These are phyloP conservation scores for Hyaloscypha hepaticicola DNA, from an alignment of 495 filamentous ascomycete genomes.

Conservation along the genomic window DNA sequence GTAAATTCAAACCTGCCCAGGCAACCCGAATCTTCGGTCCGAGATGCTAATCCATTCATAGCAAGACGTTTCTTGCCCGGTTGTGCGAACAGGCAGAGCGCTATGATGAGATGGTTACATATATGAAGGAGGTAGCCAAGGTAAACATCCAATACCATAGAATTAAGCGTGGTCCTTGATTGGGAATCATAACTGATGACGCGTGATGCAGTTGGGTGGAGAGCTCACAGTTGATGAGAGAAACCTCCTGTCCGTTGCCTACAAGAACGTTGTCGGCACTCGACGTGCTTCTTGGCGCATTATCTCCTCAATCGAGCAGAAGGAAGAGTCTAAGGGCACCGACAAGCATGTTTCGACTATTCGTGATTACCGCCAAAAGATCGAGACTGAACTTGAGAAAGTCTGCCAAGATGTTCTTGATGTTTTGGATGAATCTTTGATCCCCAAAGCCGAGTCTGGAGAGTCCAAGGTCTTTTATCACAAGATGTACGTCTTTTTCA, in stretches of 20 bases:
- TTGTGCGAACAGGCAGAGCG: constrained; percentile 99
- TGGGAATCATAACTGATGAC: constrained; percentile 18
- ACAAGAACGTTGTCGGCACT: constrained; percentile 99
- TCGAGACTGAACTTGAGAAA: constrained; percentile 95
- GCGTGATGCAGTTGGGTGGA: constrained; percentile 69
- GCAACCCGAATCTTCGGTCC: neutral
- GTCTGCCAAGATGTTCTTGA: constrained; percentile 98
- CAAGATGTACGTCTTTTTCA: constrained; percentile 81
- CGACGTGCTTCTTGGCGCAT: constrained; percentile 99
- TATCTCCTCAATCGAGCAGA: constrained; percentile 99
- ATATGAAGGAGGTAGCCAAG: constrained; percentile 99
- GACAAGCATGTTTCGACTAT: constrained; percentile 96
- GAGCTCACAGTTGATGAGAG: constrained; percentile 97
- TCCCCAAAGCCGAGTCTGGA: constrained; percentile 95
- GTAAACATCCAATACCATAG: no score
- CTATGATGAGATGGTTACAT: constrained; percentile 99
- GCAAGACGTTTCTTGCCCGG: constrained; percentile 99
- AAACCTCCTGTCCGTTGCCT: constrained; percentile 97
- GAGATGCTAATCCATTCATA: constrained; percentile 41
- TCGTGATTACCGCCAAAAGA: constrained; percentile 98
- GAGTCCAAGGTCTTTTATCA: constrained; percentile 99
- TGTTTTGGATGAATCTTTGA: constrained; percentile 91
- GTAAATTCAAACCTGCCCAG: constrained; percentile 46
- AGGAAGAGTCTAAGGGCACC: constrained; percentile 99
- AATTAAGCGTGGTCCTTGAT: constrained; percentile 1